Evolutionary conservation across 805 yeast genomes (phyloP).

Genomic region (Osmozyma mogii): DNA sequence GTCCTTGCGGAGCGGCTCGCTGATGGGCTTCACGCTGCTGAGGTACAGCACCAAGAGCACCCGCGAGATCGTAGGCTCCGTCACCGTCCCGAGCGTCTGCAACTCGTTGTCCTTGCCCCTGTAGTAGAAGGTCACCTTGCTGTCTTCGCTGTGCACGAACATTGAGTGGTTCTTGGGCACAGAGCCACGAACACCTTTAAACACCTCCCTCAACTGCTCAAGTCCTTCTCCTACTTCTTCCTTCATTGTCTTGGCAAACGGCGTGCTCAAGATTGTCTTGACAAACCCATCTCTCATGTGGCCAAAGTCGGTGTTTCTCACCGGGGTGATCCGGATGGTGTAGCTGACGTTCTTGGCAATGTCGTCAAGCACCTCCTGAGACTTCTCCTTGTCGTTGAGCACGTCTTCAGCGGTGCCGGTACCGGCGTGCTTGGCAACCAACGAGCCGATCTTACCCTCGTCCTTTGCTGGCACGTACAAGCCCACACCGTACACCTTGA

Average conservation of each 20-base stretch:
- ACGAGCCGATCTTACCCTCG: slow-evolving; percentile 11
- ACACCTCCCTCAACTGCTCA: slow-evolving; percentile 54
- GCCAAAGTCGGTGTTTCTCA: slow-evolving; percentile 83
- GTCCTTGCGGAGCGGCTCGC: slow-evolving; percentile 43
- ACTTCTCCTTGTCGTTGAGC: slow-evolving; percentile 43
- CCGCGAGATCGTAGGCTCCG: slow-evolving; percentile 54
- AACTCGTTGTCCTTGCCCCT: slow-evolving; percentile 9
- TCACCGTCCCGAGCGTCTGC: slow-evolving; percentile 47
- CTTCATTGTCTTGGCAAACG: slow-evolving; percentile 42
- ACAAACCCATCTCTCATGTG: slow-evolving; percentile 87
- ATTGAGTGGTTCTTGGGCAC: slow-evolving; percentile 71
- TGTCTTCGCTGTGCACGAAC: slow-evolving; percentile 37
- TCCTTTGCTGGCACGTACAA: slow-evolving; percentile 67
- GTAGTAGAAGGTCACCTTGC: slow-evolving; percentile 5
- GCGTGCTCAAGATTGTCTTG: slow-evolving; percentile 66
- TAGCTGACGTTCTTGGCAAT: slow-evolving; percentile 55
- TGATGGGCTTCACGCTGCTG: slow-evolving; percentile 59
- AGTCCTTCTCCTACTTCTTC: slow-evolving; percentile 49
- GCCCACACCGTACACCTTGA: slow-evolving; percentile 86
- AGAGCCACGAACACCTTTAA: slow-evolving; percentile 53
- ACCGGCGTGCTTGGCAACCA: slow-evolving; percentile 4
- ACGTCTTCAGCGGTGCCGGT: slow-evolving; percentile 5
- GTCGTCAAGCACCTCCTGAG: slow-evolving; percentile 46
- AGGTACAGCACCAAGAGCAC: slow-evolving; percentile 71
- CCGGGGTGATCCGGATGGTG: slow-evolving; percentile 73